These are phyloP conservation scores for Candida pseudocylindracea DNA, from an alignment of 1,139 yeast genomes.

Conservation along the genomic window DNA sequence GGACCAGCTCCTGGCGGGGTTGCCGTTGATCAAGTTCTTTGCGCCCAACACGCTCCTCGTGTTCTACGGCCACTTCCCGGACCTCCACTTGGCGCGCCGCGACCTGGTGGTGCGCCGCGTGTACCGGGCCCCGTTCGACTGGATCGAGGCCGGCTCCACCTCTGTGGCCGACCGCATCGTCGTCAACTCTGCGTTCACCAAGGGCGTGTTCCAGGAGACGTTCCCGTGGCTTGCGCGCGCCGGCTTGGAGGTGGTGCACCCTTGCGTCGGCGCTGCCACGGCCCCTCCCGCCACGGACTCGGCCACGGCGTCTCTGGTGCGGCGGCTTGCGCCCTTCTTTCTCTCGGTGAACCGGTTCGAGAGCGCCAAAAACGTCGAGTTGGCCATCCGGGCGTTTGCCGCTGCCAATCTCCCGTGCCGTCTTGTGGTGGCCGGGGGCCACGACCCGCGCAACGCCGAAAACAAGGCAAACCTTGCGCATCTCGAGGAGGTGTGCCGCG, in stretches of 20 bases:
- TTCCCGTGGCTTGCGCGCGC: slow-evolving; percentile 21
- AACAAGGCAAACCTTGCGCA: slow-evolving; percentile 54
- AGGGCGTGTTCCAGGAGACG: slow-evolving; percentile 38
- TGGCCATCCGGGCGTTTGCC: slow-evolving; percentile 52
- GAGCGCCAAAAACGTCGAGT: slow-evolving; percentile 55
- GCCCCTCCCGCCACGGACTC: slow-evolving; percentile 2
- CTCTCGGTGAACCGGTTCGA: slow-evolving; percentile 80
- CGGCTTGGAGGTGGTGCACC: slow-evolving; percentile 61
- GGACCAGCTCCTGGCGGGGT: slow-evolving; percentile 73
- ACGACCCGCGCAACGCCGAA: slow-evolving; percentile 53
- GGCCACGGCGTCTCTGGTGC: slow-evolving; percentile 10
- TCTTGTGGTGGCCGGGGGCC: slow-evolving; percentile 79
- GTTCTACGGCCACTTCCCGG: slow-evolving; percentile 95
- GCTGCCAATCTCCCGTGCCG: slow-evolving; percentile 12
- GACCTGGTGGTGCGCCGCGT: slow-evolving; percentile 29
- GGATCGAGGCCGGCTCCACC: slow-evolving; percentile 63
- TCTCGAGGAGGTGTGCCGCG: slow-evolving; percentile 25
- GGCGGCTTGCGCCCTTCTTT: slow-evolving; percentile 18
- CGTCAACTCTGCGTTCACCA: slow-evolving; percentile 77
- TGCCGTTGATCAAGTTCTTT: slow-evolving; percentile 47
- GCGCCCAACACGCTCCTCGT: slow-evolving; percentile 24
- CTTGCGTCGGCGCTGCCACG: slow-evolving; percentile 47
- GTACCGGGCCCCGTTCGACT: slow-evolving; percentile 69
- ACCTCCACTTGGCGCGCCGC: slow-evolving; percentile 49
- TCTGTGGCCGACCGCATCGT: slow-evolving; percentile 56